A percentile compares a stretch with the other conserved stretches of the same genome.
Evolutionary conservation across 108 stramenopile genomes (phyloP).

Genomic region (Nitzschia putrida): DNA sequence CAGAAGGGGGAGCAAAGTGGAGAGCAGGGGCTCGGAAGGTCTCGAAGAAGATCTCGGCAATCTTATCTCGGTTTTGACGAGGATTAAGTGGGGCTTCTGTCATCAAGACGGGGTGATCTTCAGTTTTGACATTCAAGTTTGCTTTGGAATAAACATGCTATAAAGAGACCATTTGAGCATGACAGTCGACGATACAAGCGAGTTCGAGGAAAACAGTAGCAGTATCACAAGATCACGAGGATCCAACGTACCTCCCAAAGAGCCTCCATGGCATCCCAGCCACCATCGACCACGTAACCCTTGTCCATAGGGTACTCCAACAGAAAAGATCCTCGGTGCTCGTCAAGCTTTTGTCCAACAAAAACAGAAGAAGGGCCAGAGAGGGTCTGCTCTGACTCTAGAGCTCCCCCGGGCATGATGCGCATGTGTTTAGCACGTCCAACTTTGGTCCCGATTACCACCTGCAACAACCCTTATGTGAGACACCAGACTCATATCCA

Average conservation of each 20-base stretch:
- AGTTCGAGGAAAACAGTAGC: neutral
- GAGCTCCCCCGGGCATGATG: conserved; percentile 94
- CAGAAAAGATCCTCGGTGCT: conserved; percentile 92
- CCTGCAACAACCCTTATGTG: conserved; percentile 37
- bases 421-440: conserved; percentile 93
- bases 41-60: conserved; percentile 95
- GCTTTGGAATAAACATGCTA: conserved; percentile 85
- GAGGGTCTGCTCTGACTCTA: conserved; percentile 77
- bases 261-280: conserved; percentile 93
- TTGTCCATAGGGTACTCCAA: conserved; percentile 92
- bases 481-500: neutral
- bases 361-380: conserved; percentile 76
- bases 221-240: neutral
- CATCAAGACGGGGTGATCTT: conserved; percentile 94
- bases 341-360: conserved; percentile 90
- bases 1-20: conserved; percentile 90
- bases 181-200: neutral
- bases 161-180: neutral
- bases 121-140: conserved; percentile 80
- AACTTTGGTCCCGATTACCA: conserved; percentile 87
- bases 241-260: conserved; percentile 78
- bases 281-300: conserved; percentile 82
- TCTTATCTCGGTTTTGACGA: conserved; percentile 81
- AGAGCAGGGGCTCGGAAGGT: conserved; percentile 91
- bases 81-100: conserved; percentile 96